Evolutionary conservation across 2,329 filamentous ascomycete species (phyloP).

Genomic region (Scorias spongiosa): DNA sequence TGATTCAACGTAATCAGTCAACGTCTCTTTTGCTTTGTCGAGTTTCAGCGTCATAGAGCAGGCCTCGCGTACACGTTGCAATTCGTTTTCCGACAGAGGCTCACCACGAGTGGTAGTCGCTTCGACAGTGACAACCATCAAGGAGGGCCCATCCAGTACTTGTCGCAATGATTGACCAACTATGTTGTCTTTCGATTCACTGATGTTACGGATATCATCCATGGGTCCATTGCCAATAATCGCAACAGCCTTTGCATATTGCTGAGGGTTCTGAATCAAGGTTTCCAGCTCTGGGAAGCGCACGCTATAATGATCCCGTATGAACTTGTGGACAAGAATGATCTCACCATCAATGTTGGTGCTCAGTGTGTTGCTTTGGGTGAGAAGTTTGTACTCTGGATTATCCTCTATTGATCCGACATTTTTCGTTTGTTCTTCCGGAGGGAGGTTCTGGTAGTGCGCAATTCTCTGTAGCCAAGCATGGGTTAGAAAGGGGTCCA

Average conservation of each 20-base stretch:
- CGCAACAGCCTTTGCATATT: constrained; percentile 88
- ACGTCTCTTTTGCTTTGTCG: constrained; percentile 68
- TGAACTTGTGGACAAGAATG: constrained; percentile 85
- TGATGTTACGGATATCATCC: constrained; percentile 62
- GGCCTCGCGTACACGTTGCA: constrained; percentile 57
- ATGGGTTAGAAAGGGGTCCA: constrained; percentile 54
- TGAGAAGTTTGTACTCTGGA: constrained; percentile 77
- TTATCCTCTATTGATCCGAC: constrained; percentile 82
- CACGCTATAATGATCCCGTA: constrained; percentile 86
- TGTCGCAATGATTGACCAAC: constrained; percentile 60
- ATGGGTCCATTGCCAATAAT: constrained; percentile 88
- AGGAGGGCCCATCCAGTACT: constrained; percentile 71
- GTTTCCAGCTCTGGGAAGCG: constrained; percentile 87
- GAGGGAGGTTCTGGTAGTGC: constrained; percentile 55
- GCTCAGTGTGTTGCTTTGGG: constrained; percentile 75
- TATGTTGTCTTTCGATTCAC: constrained; percentile 62
- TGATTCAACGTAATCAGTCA: constrained; percentile 91
- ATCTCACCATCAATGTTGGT: constrained; percentile 90
- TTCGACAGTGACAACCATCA: constrained; percentile 94
- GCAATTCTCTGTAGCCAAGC: constrained; percentile 57
- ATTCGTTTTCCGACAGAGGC: constrained; percentile 58
- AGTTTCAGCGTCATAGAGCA: constrained; percentile 82
- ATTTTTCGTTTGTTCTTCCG: constrained; percentile 46
- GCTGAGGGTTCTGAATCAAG: constrained; percentile 77
- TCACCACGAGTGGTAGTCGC: constrained; percentile 77